phyloP scores from a whole-genome alignment of 2,329 filamentous ascomycete genomes.

The Aspergillus novofumigatus region DNA sequence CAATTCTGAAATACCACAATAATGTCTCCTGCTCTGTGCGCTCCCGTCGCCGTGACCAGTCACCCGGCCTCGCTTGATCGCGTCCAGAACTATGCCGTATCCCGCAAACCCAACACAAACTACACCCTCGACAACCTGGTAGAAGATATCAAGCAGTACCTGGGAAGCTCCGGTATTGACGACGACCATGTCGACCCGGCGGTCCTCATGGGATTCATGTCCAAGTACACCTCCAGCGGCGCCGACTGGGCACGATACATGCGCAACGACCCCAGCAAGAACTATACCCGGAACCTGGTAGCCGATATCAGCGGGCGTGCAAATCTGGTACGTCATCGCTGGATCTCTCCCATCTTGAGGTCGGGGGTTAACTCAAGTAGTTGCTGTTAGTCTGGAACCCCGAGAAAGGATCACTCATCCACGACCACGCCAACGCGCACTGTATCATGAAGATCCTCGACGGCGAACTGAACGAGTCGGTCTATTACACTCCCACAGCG shows the following conservation, averaged over 20 bases:
- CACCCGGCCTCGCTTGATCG: neutral
- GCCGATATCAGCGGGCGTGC: slow-evolving; percentile 32
- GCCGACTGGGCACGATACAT: slow-evolving; percentile 27
- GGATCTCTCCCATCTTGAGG: neutral
- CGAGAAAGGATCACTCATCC: slow-evolving; percentile 31
- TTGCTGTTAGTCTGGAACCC: slow-evolving; percentile 34
- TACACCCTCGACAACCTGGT: slow-evolving; percentile 20
- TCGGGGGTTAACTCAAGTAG: slow-evolving; percentile 9
- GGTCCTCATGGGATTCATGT: slow-evolving; percentile 23
- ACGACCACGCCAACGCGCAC: slow-evolving; percentile 35
- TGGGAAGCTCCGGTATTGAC: slow-evolving; percentile 25
- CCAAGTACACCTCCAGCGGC: slow-evolving; percentile 25
- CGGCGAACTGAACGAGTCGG: slow-evolving; percentile 26
- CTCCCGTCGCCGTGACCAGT: neutral
- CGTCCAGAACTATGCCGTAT: neutral
- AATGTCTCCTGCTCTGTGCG: neutral
- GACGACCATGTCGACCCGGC: slow-evolving; percentile 21
- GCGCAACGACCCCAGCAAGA: slow-evolving; percentile 29
- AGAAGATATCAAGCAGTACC: slow-evolving; percentile 25
- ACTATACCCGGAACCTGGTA: slow-evolving; percentile 31
- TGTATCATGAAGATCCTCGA: slow-evolving; percentile 36
- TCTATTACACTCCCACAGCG: slow-evolving; percentile 20
- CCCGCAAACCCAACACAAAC: neutral
- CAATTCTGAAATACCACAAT: neutral
- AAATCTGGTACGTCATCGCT: slow-evolving; percentile 22